Percentiles rank a stretch among this genome's conserved stretches.
phyloP scores from a whole-genome alignment of 768 basidiomycete species.

The Multifurca ochricompacta region DNA sequence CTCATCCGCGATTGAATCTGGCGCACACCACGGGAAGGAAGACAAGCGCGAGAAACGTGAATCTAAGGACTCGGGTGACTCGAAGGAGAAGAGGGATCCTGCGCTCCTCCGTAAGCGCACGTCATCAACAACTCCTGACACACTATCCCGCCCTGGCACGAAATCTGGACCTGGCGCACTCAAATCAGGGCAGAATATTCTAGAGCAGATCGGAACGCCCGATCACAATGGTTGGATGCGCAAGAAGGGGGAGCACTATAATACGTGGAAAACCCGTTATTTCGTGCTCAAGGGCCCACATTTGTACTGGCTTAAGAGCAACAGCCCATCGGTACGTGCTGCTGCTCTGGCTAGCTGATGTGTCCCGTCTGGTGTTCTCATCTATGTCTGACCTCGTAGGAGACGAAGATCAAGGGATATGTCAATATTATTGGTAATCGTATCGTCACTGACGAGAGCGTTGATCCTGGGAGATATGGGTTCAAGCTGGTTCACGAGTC shows the following conservation, averaged over 20 bases:
- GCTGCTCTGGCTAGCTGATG: not conserved
- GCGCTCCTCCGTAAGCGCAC: slow-evolving; percentile 52
- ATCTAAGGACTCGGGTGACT: slow-evolving; percentile 20
- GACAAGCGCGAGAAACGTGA: slow-evolving; percentile 23
- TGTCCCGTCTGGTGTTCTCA: not conserved
- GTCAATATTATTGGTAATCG: slow-evolving; percentile 88
- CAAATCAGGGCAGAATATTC: slow-evolving; percentile 55
- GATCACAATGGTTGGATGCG: slow-evolving; percentile 93
- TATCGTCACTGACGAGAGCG: slow-evolving; percentile 86
- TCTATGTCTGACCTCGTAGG: slow-evolving; percentile 37
- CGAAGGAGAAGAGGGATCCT: slow-evolving; percentile 30
- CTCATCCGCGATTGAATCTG: slow-evolving; percentile 36
- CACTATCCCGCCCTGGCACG: not conserved
- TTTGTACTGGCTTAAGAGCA: slow-evolving; percentile 78
- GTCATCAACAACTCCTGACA: slow-evolving; percentile 20
- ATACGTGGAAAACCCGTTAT: slow-evolving; percentile 86
- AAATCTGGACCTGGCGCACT: slow-evolving; percentile 11
- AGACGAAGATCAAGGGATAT: slow-evolving; percentile 94
- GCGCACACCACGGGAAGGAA: slow-evolving; percentile 21
- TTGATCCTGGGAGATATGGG: slow-evolving; percentile 88
- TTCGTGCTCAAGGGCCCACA: slow-evolving; percentile 90
- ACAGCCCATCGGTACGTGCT: slow-evolving; percentile 45
- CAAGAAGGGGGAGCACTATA: slow-evolving; percentile 92
- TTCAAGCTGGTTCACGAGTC: slow-evolving; percentile 89
- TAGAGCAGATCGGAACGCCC: slow-evolving; percentile 85